Evolutionary conservation across 345 rosid genomes (phyloP).

Genomic region (Pseudoturritis turrita): DNA sequence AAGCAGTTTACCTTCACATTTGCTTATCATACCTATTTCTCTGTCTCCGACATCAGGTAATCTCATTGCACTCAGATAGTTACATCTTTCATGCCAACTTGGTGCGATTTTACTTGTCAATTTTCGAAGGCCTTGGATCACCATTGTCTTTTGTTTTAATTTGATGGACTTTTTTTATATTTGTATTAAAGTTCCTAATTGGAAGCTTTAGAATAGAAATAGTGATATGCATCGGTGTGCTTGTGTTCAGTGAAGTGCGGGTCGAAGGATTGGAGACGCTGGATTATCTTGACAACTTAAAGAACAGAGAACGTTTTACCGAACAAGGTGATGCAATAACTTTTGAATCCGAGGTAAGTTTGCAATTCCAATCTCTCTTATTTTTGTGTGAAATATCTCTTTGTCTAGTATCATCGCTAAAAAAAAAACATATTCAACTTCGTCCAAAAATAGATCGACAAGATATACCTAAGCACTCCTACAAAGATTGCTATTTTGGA

Average conservation of each 20-base stretch:
- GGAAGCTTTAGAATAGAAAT: background rate
- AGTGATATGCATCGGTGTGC: constrained; percentile 11
- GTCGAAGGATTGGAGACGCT: constrained; percentile 90
- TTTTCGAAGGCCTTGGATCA: background rate
- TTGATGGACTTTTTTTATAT: background rate
- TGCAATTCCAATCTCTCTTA: background rate
- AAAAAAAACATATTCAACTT: background rate
- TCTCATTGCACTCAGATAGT: constrained; percentile 9
- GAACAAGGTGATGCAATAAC: constrained; percentile 97
- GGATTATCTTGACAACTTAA: constrained; percentile 91
- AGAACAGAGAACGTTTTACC: constrained; percentile 74
- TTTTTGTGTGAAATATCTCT: background rate
- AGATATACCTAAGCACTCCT: constrained; percentile 79
- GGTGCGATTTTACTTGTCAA: background rate
- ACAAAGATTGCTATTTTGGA: constrained; percentile 91
- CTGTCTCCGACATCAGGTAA: constrained; percentile 95
- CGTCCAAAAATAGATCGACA: constrained; percentile 52
- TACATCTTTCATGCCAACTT: background rate
- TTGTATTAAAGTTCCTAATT: background rate
- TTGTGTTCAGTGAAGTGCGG: constrained; percentile 78
- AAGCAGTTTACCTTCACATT: constrained; percentile 88
- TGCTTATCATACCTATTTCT: constrained; percentile 93
- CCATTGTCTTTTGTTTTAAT: background rate
- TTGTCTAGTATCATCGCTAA: background rate
- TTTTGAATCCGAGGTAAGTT: constrained; percentile 82